Evolutionary conservation across 352 stramenopile genomes (phyloP).

Genomic region (Phytophthora tentaculata): DNA sequence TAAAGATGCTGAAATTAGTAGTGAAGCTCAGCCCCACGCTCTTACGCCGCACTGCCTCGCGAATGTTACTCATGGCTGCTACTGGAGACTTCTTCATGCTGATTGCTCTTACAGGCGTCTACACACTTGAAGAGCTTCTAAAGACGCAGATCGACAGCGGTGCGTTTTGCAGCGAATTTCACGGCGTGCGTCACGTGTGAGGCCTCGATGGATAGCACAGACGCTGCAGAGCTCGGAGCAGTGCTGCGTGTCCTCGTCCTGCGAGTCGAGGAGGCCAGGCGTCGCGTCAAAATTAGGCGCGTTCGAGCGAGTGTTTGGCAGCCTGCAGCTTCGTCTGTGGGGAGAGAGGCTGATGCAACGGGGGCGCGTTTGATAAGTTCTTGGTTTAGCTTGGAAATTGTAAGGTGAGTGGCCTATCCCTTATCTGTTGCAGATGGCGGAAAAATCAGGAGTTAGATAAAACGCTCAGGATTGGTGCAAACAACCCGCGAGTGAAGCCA

Average conservation of each 20-base stretch:
- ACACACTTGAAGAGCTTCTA: conserved; percentile 14
- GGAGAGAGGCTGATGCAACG: conserved; percentile 19
- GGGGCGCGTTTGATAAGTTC: conserved; percentile 14
- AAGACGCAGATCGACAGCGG: not conserved
- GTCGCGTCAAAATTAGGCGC: conserved; percentile 15
- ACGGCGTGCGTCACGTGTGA: not conserved
- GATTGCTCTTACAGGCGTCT: conserved; percentile 13
- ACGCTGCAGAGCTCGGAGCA: not conserved
- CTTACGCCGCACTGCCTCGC: conserved; percentile 67
- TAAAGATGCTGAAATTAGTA: conserved; percentile 65
- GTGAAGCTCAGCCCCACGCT: conserved; percentile 72
- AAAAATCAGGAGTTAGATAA: conserved; percentile 49
- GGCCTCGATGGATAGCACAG: conserved; percentile 1
- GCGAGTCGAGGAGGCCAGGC: not conserved
- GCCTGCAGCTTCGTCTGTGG: conserved; percentile 42
- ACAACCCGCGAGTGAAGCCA: conserved; percentile 12
- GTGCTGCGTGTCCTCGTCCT: conserved; percentile 4
- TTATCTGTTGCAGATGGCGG: conserved; percentile 15
- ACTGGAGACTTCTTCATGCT: conserved; percentile 59
- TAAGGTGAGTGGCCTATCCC: conserved; percentile 14
- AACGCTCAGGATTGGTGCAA: conserved; percentile 22
- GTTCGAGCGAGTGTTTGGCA: conserved; percentile 9
- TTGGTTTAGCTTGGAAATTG: conserved; percentile 12
- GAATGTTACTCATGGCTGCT: conserved; percentile 57
- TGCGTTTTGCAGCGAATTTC: conserved; percentile 14